phyloP scores from a whole-genome alignment of 116 monocot genomes.

The Zostera marina region DNA sequence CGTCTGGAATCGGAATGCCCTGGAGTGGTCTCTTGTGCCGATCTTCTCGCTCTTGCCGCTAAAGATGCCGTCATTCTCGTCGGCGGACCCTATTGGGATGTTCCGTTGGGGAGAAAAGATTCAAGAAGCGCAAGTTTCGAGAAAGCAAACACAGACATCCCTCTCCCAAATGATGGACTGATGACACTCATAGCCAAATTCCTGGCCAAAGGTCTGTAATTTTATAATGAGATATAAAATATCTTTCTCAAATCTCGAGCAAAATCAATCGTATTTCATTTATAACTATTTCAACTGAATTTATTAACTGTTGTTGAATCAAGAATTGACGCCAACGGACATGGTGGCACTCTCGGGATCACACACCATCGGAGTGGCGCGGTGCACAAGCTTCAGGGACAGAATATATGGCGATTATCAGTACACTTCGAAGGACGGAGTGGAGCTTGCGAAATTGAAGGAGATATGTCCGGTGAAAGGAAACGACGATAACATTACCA shows the following conservation, averaged over 20 bases:
- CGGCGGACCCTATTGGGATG: constrained; percentile 65
- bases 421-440: constrained; percentile 11
- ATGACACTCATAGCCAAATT: constrained; percentile 47
- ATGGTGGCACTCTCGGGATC: constrained; percentile 60
- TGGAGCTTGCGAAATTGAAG: constrained; percentile 26
- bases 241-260: no score
- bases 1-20: constrained; percentile 71
- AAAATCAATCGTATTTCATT: no score
- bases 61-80: constrained; percentile 63
- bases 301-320: no score
- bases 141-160: constrained; percentile 57
- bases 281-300: no score
- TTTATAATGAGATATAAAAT: no score
- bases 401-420: constrained; percentile 52
- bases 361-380: constrained; percentile 68
- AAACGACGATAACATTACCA: constrained; percentile 28
- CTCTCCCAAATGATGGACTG: constrained; percentile 33
- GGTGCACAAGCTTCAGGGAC: constrained; percentile 47
- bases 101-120: constrained; percentile 68
- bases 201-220: constrained; percentile 64
- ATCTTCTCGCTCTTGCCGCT: constrained; percentile 70
- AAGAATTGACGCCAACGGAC: constrained; percentile 49
- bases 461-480: constrained; percentile 22
- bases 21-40: constrained; percentile 62
- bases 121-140: constrained; percentile 37